Conservation (phyloP, 2,329 filamentous ascomycete genomes). For the Penicillium sp. region DNA sequence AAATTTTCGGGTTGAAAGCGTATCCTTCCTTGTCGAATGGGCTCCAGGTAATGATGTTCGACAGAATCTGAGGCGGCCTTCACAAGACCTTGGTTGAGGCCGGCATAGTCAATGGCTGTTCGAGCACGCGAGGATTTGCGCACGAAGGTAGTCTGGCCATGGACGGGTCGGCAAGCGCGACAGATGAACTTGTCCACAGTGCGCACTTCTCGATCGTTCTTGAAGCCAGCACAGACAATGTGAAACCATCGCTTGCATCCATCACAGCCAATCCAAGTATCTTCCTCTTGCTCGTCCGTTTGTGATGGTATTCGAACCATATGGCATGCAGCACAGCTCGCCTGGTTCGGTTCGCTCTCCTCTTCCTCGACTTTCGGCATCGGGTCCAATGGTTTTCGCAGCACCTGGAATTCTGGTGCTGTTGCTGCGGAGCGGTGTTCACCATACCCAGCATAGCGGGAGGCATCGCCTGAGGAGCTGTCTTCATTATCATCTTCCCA, state of each 20-base stretch:
- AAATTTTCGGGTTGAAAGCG: constrained; percentile 65
- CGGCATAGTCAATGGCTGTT: constrained; percentile 70
- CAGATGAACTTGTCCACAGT: constrained; percentile 73
- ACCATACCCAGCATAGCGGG: constrained; percentile 15
- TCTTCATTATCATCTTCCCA: constrained; percentile 38
- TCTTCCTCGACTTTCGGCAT: constrained; percentile 36
- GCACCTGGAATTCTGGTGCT: constrained; percentile 3
- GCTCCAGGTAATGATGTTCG: constrained; percentile 70
- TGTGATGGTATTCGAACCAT: constrained; percentile 57
- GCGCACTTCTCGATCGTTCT: constrained; percentile 65
- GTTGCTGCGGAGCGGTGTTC: constrained; percentile 7
- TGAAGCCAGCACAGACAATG: constrained; percentile 68
- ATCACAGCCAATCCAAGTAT: constrained; percentile 69
- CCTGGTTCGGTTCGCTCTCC: constrained; percentile 41
- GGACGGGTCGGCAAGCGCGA: constrained; percentile 59
- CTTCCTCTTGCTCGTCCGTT: constrained; percentile 58
- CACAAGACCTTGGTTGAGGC: constrained; percentile 67
- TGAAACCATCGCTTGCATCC: constrained; percentile 72
- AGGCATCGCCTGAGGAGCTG: constrained; percentile 15
- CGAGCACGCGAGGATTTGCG: constrained; percentile 69
- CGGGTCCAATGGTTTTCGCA: constrained; percentile 18
- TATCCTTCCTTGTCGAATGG: constrained; percentile 68
- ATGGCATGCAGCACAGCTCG: constrained; percentile 62
- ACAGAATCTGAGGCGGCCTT: constrained; percentile 67
- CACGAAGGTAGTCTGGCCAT: constrained; percentile 68